Conservation (phyloP, 768 basidiomycete genomes). For the Dentipellis fragilis region DNA sequence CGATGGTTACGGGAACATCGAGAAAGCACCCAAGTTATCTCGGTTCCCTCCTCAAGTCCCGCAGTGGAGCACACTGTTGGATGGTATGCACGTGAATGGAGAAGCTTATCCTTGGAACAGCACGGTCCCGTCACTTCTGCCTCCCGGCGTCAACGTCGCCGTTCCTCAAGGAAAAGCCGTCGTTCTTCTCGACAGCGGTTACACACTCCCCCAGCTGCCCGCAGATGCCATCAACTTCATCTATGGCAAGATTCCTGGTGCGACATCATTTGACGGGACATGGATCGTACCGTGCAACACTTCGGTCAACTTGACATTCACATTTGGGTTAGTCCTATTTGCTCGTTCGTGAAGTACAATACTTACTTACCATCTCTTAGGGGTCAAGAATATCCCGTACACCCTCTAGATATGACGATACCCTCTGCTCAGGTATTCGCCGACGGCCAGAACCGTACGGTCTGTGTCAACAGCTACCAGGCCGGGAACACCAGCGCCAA, state of each 20-base stretch:
- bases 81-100: too few relatives aligned
- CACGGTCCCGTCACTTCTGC: too few relatives aligned
- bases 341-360: not conserved
- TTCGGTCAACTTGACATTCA: not conserved
- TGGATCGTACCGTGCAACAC: not conserved
- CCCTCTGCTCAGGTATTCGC: not conserved
- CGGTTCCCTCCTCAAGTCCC: too few relatives aligned
- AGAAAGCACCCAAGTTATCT: not conserved
- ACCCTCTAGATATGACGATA: not conserved
- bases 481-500: not conserved
- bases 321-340: not conserved
- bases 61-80: too few relatives aligned
- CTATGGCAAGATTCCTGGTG: not conserved
- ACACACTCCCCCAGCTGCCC: not conserved
- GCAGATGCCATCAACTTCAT: not conserved
- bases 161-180: not conserved
- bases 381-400: not conserved
- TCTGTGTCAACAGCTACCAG: not conserved
- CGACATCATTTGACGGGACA: not conserved
- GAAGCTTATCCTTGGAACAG: too few relatives aligned
- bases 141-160: too few relatives aligned
- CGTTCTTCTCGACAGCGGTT: not conserved
- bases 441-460: not conserved
- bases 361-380: not conserved
- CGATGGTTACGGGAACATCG: not conserved